Percentiles rank a stretch among this genome's conserved stretches.
phyloP scores from a whole-genome alignment of 2,329 filamentous ascomycete genomes.

The Claviceps sorghi region DNA sequence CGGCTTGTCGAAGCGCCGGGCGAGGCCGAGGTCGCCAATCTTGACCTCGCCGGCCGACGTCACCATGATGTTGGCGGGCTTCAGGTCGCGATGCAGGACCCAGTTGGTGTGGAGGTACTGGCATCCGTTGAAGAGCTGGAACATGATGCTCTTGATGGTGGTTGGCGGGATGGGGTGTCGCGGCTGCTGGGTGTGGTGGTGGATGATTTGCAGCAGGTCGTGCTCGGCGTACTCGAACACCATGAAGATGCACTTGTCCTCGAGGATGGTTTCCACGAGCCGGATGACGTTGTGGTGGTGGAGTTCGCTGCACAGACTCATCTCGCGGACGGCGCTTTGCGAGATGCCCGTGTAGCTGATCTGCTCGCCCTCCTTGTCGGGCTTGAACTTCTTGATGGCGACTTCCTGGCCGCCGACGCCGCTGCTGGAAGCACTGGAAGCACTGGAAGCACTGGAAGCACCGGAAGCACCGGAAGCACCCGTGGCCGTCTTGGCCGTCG shows the following conservation, averaged over 20 bases:
- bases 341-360: conserved; percentile 95
- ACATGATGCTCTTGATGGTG: conserved; percentile 88
- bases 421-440: not conserved
- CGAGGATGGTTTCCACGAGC: conserved; percentile 86
- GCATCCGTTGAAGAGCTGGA: conserved; percentile 86
- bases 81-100: conserved; percentile 92
- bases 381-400: conserved; percentile 99
- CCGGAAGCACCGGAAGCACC: too few relatives aligned
- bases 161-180: conserved; percentile 75
- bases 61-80: conserved; percentile 98
- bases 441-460: too few relatives aligned
- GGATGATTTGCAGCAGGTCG: conserved; percentile 92
- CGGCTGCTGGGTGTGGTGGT: conserved; percentile 85
- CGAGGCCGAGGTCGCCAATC: conserved; percentile 86
- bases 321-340: conserved; percentile 91
- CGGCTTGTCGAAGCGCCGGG: conserved; percentile 85
- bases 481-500: conserved; percentile 1
- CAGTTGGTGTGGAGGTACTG: conserved; percentile 93
- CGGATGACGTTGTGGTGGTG: conserved; percentile 79
- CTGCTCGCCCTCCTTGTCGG: conserved; percentile 92
- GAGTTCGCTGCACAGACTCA: conserved; percentile 90
- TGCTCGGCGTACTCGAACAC: conserved; percentile 98
- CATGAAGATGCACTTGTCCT: conserved; percentile 99
- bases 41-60: conserved; percentile 81
- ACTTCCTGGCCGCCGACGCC: conserved; percentile 48